Percentiles rank a stretch among this genome's conserved stretches.
Conservation (phyloP, 2,329 filamentous ascomycete species). For the Colletotrichum sp. region DNA sequence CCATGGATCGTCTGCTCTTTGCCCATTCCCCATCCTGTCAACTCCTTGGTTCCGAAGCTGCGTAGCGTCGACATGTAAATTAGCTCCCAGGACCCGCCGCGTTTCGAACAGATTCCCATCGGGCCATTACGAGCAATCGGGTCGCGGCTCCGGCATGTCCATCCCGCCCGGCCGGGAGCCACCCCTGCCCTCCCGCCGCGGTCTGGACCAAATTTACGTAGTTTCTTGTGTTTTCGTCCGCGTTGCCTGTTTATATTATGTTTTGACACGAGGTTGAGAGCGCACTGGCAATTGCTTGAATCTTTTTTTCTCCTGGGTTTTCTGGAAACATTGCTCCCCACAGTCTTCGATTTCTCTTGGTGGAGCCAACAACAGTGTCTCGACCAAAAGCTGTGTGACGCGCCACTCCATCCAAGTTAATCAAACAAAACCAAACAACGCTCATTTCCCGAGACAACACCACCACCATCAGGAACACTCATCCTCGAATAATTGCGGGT, state of each 20-base stretch:
- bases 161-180: neutral
- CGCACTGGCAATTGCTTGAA: neutral
- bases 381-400: neutral
- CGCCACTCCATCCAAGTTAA: neutral
- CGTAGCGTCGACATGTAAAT: conserved; percentile 1
- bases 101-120: conserved; percentile 15
- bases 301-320: neutral
- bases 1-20: neutral
- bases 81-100: neutral
- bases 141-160: neutral
- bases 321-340: neutral
- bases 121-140: neutral
- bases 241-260: neutral
- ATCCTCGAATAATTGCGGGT: neutral
- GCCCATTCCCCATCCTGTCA: neutral
- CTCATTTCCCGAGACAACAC: neutral
- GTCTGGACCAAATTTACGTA: neutral
- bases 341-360: neutral
- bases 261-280: neutral
- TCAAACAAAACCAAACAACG: neutral
- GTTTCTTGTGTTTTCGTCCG: neutral
- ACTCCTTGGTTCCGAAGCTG: neutral
- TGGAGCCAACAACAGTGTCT: neutral
- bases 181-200: neutral
- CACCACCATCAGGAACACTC: neutral